Conservation (phyloP, 352 stramenopile genomes). For the Phytophthora melonis region DNA sequence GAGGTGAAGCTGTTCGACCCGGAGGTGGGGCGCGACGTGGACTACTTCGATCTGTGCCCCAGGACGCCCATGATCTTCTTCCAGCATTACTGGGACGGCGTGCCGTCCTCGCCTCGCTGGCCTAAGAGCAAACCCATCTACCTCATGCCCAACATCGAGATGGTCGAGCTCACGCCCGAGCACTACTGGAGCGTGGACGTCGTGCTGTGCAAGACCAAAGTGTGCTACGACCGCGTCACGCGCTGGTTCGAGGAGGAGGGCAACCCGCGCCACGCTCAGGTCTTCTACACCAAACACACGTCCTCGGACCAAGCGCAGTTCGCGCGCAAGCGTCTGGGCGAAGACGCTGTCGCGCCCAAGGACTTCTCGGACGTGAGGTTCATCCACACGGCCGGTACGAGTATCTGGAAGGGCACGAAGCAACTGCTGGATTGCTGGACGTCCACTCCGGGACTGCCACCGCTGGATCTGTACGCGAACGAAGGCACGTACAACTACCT, state of each 20-base stretch:
- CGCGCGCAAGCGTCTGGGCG: not conserved
- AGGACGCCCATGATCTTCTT: slow-evolving; percentile 4
- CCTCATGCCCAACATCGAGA: slow-evolving; percentile 5
- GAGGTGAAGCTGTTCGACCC: slow-evolving; percentile 1
- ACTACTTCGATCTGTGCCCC: slow-evolving; percentile 4
- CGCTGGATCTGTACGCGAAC: slow-evolving; percentile 1
- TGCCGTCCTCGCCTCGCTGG: not conserved
- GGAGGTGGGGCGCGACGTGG: slow-evolving; percentile 1
- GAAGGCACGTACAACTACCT: slow-evolving; percentile 2
- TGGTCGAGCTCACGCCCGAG: not conserved
- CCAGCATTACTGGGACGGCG: slow-evolving; percentile 3
- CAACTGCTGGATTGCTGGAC: slow-evolving; percentile 3
- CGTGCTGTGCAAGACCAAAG: slow-evolving; percentile 5
- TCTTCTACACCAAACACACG: slow-evolving; percentile 3
- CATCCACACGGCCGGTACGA: not conserved
- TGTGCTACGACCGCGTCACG: slow-evolving; percentile 5
- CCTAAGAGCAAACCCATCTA: not conserved
- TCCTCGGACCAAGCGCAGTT: slow-evolving; percentile 3
- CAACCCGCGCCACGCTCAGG: not conserved
- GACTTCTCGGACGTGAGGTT: slow-evolving; percentile 4
- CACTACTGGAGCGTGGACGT: not conserved
- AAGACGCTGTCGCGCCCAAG: not conserved
- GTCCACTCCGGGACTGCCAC: not conserved
- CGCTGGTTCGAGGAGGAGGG: not conserved
- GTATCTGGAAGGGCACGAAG: not conserved